A percentile compares a stretch with the other conserved stretches of the same genome.
These are phyloP conservation scores for Sphaerobolus stellatus DNA, from an alignment of 1,284 basidiomycete species.

Conservation along the genomic window DNA sequence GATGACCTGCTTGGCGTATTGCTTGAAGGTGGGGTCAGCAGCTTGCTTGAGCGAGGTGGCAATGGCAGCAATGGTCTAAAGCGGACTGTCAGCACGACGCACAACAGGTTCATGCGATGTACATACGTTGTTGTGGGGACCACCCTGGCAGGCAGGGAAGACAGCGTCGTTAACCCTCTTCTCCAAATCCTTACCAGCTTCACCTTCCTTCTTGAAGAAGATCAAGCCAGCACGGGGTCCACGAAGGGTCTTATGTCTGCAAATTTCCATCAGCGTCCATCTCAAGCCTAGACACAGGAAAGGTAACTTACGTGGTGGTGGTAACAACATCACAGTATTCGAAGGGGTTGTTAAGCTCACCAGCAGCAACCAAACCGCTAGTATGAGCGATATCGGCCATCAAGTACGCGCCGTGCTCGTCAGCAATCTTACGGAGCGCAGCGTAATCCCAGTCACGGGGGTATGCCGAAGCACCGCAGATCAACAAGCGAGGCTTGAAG, in stretches of 20 bases:
- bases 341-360: constrained; percentile 92
- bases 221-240: constrained; percentile 97
- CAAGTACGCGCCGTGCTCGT: constrained; percentile 88
- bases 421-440: constrained; percentile 78
- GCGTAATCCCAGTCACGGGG: constrained; percentile 98
- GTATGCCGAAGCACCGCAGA: constrained; percentile 98
- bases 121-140: constrained; percentile 95
- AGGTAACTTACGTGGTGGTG: constrained; percentile 78
- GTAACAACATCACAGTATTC: constrained; percentile 97
- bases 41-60: constrained; percentile 96
- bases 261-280: constrained; percentile 4
- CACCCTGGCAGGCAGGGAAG: constrained; percentile 99
- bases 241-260: constrained; percentile 96
- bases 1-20: constrained; percentile 94
- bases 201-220: constrained; percentile 97
- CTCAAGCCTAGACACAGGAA: constrained; percentile 1
- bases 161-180: constrained; percentile 97
- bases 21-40: constrained; percentile 86
- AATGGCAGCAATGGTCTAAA: constrained; percentile 90
- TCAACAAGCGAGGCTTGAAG: constrained; percentile 95
- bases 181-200: constrained; percentile 81
- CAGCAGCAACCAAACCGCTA: constrained; percentile 91
- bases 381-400: constrained; percentile 99
- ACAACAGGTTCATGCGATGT: constrained; percentile 3
- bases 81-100: background rate